phyloP scores from a whole-genome alignment of 2,329 filamentous ascomycete species.

The Elsinoe necatrix region DNA sequence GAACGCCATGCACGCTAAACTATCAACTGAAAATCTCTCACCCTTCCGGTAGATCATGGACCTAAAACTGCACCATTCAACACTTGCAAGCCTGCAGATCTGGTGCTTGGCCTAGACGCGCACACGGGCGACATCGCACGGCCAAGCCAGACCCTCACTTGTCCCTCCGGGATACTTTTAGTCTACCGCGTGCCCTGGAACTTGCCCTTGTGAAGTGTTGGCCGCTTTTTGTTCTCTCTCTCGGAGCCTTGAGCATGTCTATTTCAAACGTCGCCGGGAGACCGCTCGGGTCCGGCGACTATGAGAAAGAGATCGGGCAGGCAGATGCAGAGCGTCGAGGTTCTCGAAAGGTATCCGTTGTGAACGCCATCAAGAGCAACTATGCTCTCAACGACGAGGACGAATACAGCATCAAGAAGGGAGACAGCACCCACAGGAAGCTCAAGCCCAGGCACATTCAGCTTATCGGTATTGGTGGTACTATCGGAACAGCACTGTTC shows the following conservation, averaged over 20 bases:
- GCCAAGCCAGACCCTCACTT: constrained; percentile 8
- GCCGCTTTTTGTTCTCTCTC: not conserved
- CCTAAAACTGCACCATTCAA: not conserved
- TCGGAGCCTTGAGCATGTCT: not conserved
- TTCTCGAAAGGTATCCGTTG: constrained; percentile 3
- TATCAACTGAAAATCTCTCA: constrained; percentile 7
- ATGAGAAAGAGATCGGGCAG: not conserved
- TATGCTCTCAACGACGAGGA: constrained; percentile 8
- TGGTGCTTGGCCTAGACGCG: not conserved
- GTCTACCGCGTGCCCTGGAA: not conserved
- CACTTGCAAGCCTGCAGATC: not conserved
- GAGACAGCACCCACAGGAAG: constrained; percentile 35
- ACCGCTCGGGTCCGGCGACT: constrained; percentile 2
- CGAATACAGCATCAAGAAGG: constrained; percentile 15
- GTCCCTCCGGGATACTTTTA: not conserved
- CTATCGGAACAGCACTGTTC: constrained; percentile 42
- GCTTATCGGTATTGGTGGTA: constrained; percentile 36
- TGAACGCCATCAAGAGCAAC: constrained; percentile 13
- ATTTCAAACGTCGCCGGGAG: constrained; percentile 2
- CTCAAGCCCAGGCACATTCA: constrained; percentile 40
- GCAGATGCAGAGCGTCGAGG: not conserved
- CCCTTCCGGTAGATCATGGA: constrained; percentile 1
- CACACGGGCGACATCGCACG: constrained; percentile 1
- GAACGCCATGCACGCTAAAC: not conserved
- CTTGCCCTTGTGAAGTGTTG: not conserved